phyloP scores from a whole-genome alignment of 345 rosid genomes.

The Noccaea bulbosa region DNA sequence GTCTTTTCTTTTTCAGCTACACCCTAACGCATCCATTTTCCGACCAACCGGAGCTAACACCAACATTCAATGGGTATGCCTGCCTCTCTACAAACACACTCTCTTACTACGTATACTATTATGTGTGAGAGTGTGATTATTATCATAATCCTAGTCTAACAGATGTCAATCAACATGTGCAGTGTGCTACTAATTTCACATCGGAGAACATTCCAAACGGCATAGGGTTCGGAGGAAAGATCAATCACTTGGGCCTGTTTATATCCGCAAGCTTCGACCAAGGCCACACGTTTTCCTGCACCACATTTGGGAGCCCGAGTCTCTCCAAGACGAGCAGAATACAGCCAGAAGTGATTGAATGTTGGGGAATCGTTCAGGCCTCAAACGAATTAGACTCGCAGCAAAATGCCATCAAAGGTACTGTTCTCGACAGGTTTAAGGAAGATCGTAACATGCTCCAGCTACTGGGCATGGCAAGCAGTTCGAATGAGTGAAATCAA shows the following conservation, averaged over 20 bases:
- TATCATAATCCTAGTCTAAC: neutral
- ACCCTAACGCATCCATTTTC: conserved; percentile 68
- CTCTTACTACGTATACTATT: neutral
- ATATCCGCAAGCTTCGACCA: conserved; percentile 75
- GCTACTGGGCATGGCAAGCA: conserved; percentile 84
- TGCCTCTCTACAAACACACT: neutral
- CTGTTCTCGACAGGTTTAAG: conserved; percentile 74
- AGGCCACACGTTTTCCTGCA: conserved; percentile 73
- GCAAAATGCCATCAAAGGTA: conserved; percentile 51
- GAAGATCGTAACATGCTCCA: conserved; percentile 91
- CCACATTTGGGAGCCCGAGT: conserved; percentile 83
- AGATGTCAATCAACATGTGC: conserved; percentile 16
- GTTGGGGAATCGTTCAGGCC: conserved; percentile 72
- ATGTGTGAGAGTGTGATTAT: neutral
- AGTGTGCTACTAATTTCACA: conserved; percentile 88
- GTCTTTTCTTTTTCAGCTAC: conserved; percentile 82
- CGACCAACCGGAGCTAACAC: conserved; percentile 87
- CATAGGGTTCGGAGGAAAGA: conserved; percentile 83
- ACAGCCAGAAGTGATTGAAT: conserved; percentile 77
- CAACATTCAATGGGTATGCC: conserved; percentile 84
- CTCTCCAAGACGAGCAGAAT: conserved; percentile 60
- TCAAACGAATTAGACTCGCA: conserved; percentile 48
- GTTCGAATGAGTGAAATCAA: conserved; percentile 56
- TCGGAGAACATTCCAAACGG: conserved; percentile 96
- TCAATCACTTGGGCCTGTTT: conserved; percentile 79